Evolutionary conservation across 305 asterid genomes (phyloP).

Genomic region (Solanum hybrid): DNA sequence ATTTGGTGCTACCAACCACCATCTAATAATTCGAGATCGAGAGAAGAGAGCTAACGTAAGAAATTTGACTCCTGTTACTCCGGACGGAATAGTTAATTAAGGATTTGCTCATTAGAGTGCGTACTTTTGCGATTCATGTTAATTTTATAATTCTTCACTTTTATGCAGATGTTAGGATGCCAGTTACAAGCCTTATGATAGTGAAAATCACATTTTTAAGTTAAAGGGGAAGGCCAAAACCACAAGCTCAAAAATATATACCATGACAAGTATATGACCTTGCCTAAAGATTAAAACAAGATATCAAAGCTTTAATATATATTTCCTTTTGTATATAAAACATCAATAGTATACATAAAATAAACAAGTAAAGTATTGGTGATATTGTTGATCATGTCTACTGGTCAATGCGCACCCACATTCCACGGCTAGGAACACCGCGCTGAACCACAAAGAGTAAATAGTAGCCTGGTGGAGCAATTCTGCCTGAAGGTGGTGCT

Average conservation of each 20-base stretch:
- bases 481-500: constrained; percentile 64
- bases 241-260: not conserved
- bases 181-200: not conserved
- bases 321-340: not conserved
- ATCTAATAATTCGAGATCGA: too few species aligned
- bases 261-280: not conserved
- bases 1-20: too few species aligned
- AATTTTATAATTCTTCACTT: too few species aligned
- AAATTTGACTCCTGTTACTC: not conserved
- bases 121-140: not conserved
- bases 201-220: not conserved
- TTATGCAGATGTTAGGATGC: not conserved
- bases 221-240: not conserved
- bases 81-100: too few species aligned
- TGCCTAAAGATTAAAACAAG: not conserved
- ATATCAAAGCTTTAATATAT: not conserved
- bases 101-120: not conserved
- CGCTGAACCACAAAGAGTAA: constrained; percentile 63
- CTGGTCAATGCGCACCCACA: constrained; percentile 61
- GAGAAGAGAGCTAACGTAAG: too few species aligned
- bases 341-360: not conserved
- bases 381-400: not conserved
- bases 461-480: constrained; percentile 87
- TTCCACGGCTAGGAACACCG: constrained; percentile 66
- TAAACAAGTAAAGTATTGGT: not conserved